Conservation (phyloP, 2,329 filamentous ascomycete genomes). For the Coniochaeta pulveracea region DNA sequence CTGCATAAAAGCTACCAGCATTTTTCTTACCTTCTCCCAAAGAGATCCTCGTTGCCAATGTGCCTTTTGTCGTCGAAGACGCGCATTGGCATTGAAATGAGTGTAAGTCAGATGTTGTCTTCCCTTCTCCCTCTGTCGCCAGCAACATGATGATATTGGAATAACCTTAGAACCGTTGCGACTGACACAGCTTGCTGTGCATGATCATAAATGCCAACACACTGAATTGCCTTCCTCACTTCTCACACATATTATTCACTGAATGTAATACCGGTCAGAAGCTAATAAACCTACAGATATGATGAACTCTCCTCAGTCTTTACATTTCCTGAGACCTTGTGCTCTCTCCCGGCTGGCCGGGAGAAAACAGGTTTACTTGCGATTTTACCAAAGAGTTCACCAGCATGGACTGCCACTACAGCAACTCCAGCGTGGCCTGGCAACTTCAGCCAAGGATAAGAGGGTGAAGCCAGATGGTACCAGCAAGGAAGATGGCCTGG, state of each 20-base stretch:
- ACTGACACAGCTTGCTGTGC: conserved; percentile 36
- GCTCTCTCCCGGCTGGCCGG: conserved; percentile 26
- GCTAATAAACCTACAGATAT: conserved; percentile 6
- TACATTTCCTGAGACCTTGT: conserved; percentile 45
- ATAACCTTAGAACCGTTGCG: conserved; percentile 46
- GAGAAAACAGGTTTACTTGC: conserved; percentile 23
- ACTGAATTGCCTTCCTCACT: conserved; percentile 24
- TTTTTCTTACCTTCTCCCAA: too few relatives aligned
- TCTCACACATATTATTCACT: too few relatives aligned
- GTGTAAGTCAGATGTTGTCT: too few relatives aligned
- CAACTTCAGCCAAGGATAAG: conserved; percentile 6
- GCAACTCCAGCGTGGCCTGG: background rate
- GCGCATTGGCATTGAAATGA: too few relatives aligned
- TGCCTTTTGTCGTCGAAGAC: too few relatives aligned
- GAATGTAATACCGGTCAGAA: too few relatives aligned
- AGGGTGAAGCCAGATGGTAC: background rate
- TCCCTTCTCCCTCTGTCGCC: too few relatives aligned
- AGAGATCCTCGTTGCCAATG: too few relatives aligned
- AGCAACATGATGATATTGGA: conserved; percentile 35
- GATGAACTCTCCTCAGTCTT: conserved; percentile 32
- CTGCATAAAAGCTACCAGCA: too few relatives aligned
- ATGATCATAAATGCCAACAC: conserved; percentile 42
- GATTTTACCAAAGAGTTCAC: conserved; percentile 34
- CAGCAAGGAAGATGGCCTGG: background rate
- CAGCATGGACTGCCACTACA: conserved; percentile 10